Conservation (phyloP, 1,284 basidiomycete genomes). For the Irpex lacteus region DNA sequence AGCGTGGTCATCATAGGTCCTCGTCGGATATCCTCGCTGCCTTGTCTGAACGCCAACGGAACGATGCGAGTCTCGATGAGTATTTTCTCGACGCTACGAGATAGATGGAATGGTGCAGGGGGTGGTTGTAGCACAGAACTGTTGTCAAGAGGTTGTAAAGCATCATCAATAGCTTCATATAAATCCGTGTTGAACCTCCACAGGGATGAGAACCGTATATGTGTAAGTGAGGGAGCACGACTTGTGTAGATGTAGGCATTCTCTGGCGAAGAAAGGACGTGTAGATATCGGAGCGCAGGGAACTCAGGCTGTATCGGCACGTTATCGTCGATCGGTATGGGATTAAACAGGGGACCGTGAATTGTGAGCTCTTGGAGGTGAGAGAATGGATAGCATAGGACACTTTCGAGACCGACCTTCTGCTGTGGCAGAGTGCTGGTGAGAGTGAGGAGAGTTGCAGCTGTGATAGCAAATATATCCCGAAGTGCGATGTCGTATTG, state of each 20-base stretch:
- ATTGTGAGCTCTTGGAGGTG: constrained; percentile 14
- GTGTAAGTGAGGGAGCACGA: constrained; percentile 11
- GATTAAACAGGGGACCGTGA: constrained; percentile 8
- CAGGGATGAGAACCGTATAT: constrained; percentile 13
- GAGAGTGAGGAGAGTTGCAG: constrained; percentile 12
- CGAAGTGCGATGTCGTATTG: neutral
- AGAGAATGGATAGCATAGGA: constrained; percentile 8
- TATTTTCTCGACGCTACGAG: neutral
- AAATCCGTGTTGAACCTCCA: neutral
- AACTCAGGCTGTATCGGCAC: neutral
- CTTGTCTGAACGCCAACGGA: neutral
- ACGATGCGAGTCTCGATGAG: neutral
- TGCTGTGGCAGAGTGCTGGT: constrained; percentile 7
- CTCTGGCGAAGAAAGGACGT: constrained; percentile 10
- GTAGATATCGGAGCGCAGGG: constrained; percentile 11
- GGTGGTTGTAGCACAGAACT: neutral
- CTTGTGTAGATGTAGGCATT: constrained; percentile 7
- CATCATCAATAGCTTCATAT: neutral
- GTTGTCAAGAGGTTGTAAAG: neutral
- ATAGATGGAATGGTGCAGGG: neutral
- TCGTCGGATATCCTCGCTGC: neutral
- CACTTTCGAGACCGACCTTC: neutral
- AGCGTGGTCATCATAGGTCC: neutral
- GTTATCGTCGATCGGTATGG: neutral
- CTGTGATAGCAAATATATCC: constrained; percentile 5